Evolutionary conservation across 2,329 filamentous ascomycete species (phyloP).

Genomic region (Dothistroma septosporum): DNA sequence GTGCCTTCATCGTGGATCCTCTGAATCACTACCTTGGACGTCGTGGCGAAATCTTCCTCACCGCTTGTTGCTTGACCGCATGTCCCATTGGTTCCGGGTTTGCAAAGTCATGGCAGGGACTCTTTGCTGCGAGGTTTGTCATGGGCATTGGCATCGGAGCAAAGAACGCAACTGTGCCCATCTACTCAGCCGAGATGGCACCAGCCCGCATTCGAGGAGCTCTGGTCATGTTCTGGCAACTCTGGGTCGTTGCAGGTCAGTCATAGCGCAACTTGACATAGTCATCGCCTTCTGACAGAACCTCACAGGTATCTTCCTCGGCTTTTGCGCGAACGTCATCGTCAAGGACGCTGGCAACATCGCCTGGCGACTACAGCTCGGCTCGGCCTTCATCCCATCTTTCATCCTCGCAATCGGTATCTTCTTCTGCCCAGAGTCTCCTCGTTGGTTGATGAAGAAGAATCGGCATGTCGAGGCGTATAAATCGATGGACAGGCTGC

Average conservation of each 20-base stretch:
- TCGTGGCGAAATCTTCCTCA: constrained; percentile 39
- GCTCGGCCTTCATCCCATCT: constrained; percentile 54
- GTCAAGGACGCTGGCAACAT: constrained; percentile 57
- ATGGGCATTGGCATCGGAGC: constrained; percentile 57
- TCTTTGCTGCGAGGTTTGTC: constrained; percentile 62
- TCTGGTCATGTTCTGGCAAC: constrained; percentile 79
- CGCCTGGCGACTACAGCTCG: constrained; percentile 66
- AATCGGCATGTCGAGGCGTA: constrained; percentile 46
- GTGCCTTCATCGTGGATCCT: constrained; percentile 55
- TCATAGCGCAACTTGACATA: background rate
- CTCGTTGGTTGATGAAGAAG: constrained; percentile 50
- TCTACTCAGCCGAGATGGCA: constrained; percentile 45
- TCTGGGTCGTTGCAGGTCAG: constrained; percentile 47
- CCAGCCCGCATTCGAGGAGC: constrained; percentile 53
- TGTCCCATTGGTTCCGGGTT: constrained; percentile 65
- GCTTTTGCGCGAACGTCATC: constrained; percentile 61
- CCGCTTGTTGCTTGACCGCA: constrained; percentile 50
- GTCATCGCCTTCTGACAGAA: background rate
- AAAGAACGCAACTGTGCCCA: constrained; percentile 45
- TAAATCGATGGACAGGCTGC: constrained; percentile 46
- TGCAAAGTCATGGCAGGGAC: constrained; percentile 56
- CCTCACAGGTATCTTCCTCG: constrained; percentile 57
- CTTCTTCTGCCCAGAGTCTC: constrained; percentile 27
- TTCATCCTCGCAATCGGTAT: constrained; percentile 34
- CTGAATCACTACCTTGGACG: constrained; percentile 36